A percentile compares a stretch with the other conserved stretches of the same genome.
Conservation (phyloP, 352 stramenopile species). For the Poterioochromonas sp. region DNA sequence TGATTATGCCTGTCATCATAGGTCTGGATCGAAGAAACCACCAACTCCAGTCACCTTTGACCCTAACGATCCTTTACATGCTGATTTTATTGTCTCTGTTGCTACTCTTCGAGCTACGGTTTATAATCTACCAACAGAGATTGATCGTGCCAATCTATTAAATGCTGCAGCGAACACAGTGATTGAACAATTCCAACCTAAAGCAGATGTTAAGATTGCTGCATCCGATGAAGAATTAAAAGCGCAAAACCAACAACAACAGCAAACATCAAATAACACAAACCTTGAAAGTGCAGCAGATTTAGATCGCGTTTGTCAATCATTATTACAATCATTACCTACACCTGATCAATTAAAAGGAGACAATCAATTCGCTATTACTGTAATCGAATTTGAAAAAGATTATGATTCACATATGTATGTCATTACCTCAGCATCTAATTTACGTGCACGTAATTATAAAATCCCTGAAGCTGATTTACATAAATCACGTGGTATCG, state of each 20-base stretch:
- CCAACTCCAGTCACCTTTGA: constrained; percentile 86
- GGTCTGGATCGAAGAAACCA: constrained; percentile 71
- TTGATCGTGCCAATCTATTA: not conserved
- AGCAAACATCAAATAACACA: not conserved
- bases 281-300: not conserved
- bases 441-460: constrained; percentile 93
- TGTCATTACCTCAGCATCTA: constrained; percentile 91
- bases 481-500: constrained; percentile 94
- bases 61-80: constrained; percentile 70
- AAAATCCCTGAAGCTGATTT: constrained; percentile 91
- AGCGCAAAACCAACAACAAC: constrained; percentile 46
- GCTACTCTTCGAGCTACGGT: constrained; percentile 85
- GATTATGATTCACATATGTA: constrained; percentile 87
- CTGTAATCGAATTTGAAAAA: constrained; percentile 95
- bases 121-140: constrained; percentile 57
- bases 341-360: constrained; percentile 58
- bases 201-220: constrained; percentile 93
- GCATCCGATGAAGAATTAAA: constrained; percentile 93
- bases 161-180: constrained; percentile 67
- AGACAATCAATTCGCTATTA: constrained; percentile 53
- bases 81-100: constrained; percentile 89
- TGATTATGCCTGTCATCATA: not conserved
- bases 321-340: constrained; percentile 52
- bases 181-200: constrained; percentile 81
- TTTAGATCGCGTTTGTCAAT: not conserved